Conservation (phyloP, 768 basidiomycete species). For the Rhizopogon rudus region DNA sequence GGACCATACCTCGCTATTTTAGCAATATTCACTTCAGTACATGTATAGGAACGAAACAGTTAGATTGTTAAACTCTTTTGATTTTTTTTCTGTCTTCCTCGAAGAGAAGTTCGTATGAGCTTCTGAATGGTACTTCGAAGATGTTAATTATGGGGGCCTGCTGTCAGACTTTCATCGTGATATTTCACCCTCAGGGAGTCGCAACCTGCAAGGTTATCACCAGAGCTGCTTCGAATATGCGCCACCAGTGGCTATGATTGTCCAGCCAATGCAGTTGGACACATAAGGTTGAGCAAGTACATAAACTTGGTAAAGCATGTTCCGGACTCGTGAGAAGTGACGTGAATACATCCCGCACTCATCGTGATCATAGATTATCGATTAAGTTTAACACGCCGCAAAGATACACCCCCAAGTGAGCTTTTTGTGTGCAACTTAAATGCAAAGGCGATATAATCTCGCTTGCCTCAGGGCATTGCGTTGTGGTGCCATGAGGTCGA, state of each 20-base stretch:
- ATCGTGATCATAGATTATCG: conserved; percentile 1
- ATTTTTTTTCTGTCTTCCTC: background rate
- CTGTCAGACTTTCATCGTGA: background rate
- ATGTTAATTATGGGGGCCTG: background rate
- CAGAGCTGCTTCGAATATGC: background rate
- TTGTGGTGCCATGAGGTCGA: background rate
- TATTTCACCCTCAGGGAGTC: background rate
- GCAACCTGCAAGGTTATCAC: background rate
- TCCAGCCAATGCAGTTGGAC: background rate
- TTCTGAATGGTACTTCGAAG: background rate
- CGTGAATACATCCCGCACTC: background rate
- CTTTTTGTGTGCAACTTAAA: background rate
- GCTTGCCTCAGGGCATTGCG: background rate
- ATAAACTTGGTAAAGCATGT: background rate
- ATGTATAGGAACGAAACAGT: background rate
- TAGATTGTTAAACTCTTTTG: background rate
- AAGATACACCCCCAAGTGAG: background rate
- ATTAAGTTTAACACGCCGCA: background rate
- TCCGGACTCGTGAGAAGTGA: background rate
- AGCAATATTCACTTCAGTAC: conserved; percentile 1
- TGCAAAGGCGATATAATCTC: background rate
- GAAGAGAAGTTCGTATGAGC: background rate
- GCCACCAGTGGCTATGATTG: background rate
- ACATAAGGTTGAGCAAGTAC: no score
- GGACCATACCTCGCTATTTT: background rate